phyloP scores from a whole-genome alignment of 1,139 yeast genomes.

The Scheffersomyces cryptocercus region DNA sequence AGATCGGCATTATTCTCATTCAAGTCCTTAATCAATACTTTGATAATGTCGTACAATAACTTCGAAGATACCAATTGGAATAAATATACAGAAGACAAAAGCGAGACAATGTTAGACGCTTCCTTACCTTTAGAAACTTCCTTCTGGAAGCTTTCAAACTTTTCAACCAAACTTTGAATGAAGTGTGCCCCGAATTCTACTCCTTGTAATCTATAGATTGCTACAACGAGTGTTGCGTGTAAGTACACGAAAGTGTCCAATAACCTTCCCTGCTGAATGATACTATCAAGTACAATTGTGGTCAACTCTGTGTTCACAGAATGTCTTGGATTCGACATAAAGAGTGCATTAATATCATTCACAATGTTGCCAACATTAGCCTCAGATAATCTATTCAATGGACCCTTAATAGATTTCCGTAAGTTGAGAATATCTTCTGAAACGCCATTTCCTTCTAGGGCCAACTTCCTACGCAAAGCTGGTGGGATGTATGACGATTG shows the following conservation, averaged over 20 bases:
- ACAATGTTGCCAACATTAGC: constrained; percentile 74
- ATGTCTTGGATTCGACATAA: constrained; percentile 70
- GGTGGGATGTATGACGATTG: constrained; percentile 75
- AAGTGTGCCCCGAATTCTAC: constrained; percentile 89
- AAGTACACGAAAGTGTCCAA: constrained; percentile 78
- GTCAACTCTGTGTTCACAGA: constrained; percentile 71
- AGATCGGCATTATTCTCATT: constrained; percentile 77
- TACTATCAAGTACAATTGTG: constrained; percentile 60
- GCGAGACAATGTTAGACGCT: constrained; percentile 67
- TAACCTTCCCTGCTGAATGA: constrained; percentile 63
- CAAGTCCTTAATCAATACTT: constrained; percentile 54
- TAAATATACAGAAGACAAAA: constrained; percentile 75
- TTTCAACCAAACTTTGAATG: constrained; percentile 75
- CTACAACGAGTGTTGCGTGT: constrained; percentile 76
- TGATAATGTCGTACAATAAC: constrained; percentile 75
- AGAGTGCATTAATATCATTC: constrained; percentile 65
- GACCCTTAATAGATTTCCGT: constrained; percentile 69
- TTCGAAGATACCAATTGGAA: constrained; percentile 75
- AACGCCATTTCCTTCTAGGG: constrained; percentile 32
- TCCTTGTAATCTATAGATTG: constrained; percentile 78
- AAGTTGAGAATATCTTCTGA: constrained; percentile 55
- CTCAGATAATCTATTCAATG: constrained; percentile 83
- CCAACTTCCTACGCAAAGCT: constrained; percentile 61
- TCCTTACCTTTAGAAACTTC: constrained; percentile 47
- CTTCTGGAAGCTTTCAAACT: constrained; percentile 43